Percentiles rank a stretch among this genome's conserved stretches.
Conservation (phyloP, 1,139 yeast genomes). For the Saccharomyces hybrid region DNA sequence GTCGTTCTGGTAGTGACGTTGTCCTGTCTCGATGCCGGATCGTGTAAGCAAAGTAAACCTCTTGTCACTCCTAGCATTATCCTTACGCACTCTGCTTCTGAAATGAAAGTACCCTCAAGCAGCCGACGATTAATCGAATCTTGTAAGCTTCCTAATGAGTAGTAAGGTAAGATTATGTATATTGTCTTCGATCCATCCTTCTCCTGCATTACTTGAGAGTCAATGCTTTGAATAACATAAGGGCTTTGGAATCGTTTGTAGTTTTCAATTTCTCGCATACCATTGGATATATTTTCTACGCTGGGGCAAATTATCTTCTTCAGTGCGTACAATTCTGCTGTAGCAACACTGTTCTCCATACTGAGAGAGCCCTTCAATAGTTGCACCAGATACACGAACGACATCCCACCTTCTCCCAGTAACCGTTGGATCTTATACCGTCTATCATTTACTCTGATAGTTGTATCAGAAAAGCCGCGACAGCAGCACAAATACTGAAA, state of each 20-base stretch:
- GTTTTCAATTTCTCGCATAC: constrained; percentile 69
- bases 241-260: constrained; percentile 66
- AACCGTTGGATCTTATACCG: constrained; percentile 46
- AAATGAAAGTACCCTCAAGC: constrained; percentile 45
- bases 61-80: constrained; percentile 63
- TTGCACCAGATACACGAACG: constrained; percentile 78
- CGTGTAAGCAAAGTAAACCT: constrained; percentile 71
- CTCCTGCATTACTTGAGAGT: constrained; percentile 64
- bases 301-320: constrained; percentile 78
- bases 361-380: constrained; percentile 25
- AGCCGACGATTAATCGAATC: constrained; percentile 63
- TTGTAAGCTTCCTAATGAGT: constrained; percentile 64
- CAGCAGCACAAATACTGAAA: neutral
- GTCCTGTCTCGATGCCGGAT: constrained; percentile 22
- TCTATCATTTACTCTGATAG: constrained; percentile 27
- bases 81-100: constrained; percentile 54
- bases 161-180: constrained; percentile 73
- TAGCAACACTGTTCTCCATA: constrained; percentile 18
- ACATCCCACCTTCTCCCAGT: constrained; percentile 85
- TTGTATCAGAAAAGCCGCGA: constrained; percentile 3
- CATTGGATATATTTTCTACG: constrained; percentile 60
- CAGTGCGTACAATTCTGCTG: constrained; percentile 56
- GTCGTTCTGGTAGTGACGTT: constrained; percentile 14
- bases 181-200: constrained; percentile 73
- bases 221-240: constrained; percentile 61